Conservation (phyloP, 352 stramenopile genomes). For the Globisporangium cederbergense region DNA sequence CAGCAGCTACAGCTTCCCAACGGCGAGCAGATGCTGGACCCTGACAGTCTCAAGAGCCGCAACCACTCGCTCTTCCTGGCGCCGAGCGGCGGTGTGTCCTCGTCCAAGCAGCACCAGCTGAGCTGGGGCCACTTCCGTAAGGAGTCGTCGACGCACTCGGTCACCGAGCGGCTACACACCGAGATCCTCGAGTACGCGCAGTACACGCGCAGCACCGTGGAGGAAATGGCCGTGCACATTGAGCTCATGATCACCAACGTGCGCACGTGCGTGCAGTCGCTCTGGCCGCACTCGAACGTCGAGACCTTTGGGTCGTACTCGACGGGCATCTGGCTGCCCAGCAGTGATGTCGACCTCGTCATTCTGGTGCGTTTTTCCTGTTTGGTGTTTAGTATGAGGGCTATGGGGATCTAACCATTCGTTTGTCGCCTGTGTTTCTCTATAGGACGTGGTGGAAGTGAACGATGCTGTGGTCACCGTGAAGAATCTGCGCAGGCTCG, state of each 20-base stretch:
- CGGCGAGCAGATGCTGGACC: slow-evolving; percentile 23
- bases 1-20: not conserved
- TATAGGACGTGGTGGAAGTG: slow-evolving; percentile 53
- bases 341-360: slow-evolving; percentile 83
- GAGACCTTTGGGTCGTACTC: slow-evolving; percentile 86
- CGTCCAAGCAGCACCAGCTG: slow-evolving; percentile 26
- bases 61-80: slow-evolving; percentile 69
- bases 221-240: slow-evolving; percentile 76
- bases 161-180: slow-evolving; percentile 55
- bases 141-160: slow-evolving; percentile 14
- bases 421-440: not conserved
- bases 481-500: slow-evolving; percentile 56
- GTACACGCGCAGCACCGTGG: slow-evolving; percentile 69
- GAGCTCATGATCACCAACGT: slow-evolving; percentile 84
- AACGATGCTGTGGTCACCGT: slow-evolving; percentile 55
- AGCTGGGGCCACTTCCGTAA: slow-evolving; percentile 35
- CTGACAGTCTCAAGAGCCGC: slow-evolving; percentile 66
- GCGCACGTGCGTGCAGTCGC: slow-evolving; percentile 47
- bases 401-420: not conserved
- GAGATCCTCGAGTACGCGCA: slow-evolving; percentile 79
- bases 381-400: slow-evolving; percentile 1
- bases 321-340: slow-evolving; percentile 84
- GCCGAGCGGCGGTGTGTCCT: slow-evolving; percentile 16
- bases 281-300: slow-evolving; percentile 74
- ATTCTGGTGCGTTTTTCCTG: slow-evolving; percentile 42